Percentiles rank a stretch among this genome's conserved stretches.
These are phyloP conservation scores for Capsicum rhomboideum DNA, from an alignment of 257 asterid species.

Conservation along the genomic window DNA sequence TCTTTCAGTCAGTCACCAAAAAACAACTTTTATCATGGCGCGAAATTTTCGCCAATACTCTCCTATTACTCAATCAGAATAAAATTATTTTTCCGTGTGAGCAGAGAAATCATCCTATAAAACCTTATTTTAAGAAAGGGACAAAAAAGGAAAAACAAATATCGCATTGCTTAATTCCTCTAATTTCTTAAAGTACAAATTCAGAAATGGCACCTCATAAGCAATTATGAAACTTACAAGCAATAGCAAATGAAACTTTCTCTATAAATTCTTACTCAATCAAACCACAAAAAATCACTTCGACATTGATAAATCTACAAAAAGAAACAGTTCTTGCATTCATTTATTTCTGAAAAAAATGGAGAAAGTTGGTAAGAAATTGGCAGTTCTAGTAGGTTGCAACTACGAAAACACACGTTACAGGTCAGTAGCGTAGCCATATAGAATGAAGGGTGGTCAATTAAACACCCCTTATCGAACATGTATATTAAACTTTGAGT, in stretches of 20 bases:
- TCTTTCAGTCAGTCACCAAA: fast-evolving
- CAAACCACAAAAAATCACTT: neutral
- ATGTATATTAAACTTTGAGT: neutral
- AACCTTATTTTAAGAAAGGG: neutral
- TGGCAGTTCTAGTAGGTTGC: conserved; percentile 85
- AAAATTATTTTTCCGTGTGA: neutral
- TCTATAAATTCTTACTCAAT: neutral
- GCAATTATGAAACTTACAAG: neutral
- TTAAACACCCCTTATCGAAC: neutral
- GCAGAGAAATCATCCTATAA: neutral
- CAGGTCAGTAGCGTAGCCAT: conserved; percentile 7
- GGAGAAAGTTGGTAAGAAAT: conserved; percentile 44
- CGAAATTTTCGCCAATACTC: neutral
- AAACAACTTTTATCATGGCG: neutral
- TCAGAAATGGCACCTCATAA: neutral
- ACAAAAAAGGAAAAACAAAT: neutral
- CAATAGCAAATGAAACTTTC: neutral
- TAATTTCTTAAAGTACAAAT: neutral
- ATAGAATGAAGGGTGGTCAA: neutral
- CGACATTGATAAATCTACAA: neutral
- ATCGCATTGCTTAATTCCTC: neutral
- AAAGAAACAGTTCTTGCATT: neutral
- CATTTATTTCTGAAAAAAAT: conserved; percentile 1
- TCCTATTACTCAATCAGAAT: neutral
- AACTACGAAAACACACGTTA: conserved; percentile 61